A percentile compares a stretch with the other conserved stretches of the same genome.
Evolutionary conservation across 345 rosid species (phyloP).

Genomic region (Bruguiera sexangula): DNA sequence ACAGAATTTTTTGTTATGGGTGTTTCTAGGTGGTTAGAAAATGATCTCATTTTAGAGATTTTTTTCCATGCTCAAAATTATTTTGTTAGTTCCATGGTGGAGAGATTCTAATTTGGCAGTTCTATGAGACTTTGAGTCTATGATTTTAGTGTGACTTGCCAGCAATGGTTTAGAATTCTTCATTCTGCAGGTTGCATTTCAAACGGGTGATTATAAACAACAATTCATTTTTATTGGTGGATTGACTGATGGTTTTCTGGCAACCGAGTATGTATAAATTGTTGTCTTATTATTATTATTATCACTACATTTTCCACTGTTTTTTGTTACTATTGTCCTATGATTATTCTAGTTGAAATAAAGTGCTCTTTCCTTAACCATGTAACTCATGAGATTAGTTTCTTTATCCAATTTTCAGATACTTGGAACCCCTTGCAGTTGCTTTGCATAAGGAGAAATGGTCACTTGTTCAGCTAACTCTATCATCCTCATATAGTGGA

Average conservation of each 20-base stretch:
- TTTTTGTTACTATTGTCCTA: no score
- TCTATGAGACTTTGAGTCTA: no score
- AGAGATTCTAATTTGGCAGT: no score
- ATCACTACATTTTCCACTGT: background rate
- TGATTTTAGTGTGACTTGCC: background rate
- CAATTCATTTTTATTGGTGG: conserved; percentile 90
- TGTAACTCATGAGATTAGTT: background rate
- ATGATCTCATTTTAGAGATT: no score
- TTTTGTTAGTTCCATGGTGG: no score
- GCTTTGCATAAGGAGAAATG: conserved; percentile 93
- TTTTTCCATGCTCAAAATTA: no score
- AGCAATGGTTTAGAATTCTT: background rate
- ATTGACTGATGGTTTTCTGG: conserved; percentile 80
- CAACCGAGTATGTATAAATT: conserved; percentile 67
- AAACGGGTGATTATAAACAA: conserved; percentile 84
- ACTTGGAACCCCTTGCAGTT: conserved; percentile 88
- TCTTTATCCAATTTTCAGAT: conserved; percentile 41
- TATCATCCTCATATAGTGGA: conserved; percentile 89
- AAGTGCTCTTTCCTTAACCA: background rate
- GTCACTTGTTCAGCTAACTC: conserved; percentile 85
- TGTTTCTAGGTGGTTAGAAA: no score
- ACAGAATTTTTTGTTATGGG: no score
- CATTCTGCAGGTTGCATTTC: conserved; percentile 77
- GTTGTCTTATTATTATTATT: background rate
- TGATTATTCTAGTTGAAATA: background rate